Evolutionary conservation across 2,329 filamentous ascomycete genomes (phyloP).

Genomic region (Ilyonectria robusta): DNA sequence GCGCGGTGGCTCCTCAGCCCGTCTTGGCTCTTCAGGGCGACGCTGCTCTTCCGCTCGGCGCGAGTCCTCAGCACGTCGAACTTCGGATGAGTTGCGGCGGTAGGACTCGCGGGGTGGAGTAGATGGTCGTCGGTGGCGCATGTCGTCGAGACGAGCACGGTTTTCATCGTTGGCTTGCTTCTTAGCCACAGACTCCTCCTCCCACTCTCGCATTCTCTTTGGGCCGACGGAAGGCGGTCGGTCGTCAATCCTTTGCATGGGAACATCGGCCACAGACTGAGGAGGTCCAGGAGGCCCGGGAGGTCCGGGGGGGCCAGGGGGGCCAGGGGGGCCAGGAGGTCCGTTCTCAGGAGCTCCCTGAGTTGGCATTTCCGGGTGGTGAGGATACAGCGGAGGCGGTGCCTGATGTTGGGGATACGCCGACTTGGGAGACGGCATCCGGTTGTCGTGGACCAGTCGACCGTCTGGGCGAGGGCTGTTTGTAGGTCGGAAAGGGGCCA

Average conservation of each 20-base stretch:
- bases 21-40: constrained; percentile 70
- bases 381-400: constrained; percentile 69
- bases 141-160: constrained; percentile 87
- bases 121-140: constrained; percentile 82
- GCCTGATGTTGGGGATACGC: constrained; percentile 84
- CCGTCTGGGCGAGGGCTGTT: constrained; percentile 89
- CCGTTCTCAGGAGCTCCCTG: constrained; percentile 73
- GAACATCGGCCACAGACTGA: constrained; percentile 73
- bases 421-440: constrained; percentile 91
- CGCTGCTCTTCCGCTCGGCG: constrained; percentile 74
- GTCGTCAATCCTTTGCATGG: constrained; percentile 73
- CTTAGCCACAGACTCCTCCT: constrained; percentile 83
- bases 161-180: constrained; percentile 92
- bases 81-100: constrained; percentile 84
- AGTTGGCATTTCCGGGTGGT: constrained; percentile 75
- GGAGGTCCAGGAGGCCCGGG: constrained; percentile 67
- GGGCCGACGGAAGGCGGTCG: constrained; percentile 84
- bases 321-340: constrained; percentile 52
- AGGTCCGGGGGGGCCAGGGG: constrained; percentile 49
- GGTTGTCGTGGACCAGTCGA: constrained; percentile 84
- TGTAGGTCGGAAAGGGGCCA: constrained; percentile 80
- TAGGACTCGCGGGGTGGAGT: constrained; percentile 79
- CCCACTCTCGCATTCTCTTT: constrained; percentile 94
- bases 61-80: constrained; percentile 74
- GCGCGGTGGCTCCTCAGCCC: constrained; percentile 75